phyloP scores from a whole-genome alignment of 305 asterid genomes.

The Fraxinus nigra region DNA sequence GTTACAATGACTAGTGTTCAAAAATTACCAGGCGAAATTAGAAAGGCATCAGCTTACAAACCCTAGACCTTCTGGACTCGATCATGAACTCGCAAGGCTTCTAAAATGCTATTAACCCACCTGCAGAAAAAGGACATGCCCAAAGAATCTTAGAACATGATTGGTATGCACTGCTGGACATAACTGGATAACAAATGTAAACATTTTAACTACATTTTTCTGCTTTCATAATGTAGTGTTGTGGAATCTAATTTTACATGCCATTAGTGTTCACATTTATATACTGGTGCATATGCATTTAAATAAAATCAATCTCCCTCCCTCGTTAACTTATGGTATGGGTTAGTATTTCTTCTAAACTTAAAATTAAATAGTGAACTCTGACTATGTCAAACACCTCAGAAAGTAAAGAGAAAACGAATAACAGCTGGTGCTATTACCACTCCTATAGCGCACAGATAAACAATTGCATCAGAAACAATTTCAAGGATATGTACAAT shows the following conservation, averaged over 20 bases:
- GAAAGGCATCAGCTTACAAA: background rate
- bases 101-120: slow-evolving; percentile 63
- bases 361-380: background rate
- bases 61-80: slow-evolving; percentile 40
- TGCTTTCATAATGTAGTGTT: background rate
- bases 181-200: background rate
- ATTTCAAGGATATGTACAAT: background rate
- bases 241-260: background rate
- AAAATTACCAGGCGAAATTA: slow-evolving; percentile 5
- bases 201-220: background rate
- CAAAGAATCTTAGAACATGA: background rate
- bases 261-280: background rate
- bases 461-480: background rate
- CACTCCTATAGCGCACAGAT: background rate
- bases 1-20: background rate
- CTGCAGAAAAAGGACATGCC: slow-evolving; percentile 31
- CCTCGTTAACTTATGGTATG: background rate
- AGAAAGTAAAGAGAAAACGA: background rate
- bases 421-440: background rate
- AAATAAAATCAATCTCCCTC: background rate
- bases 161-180: background rate
- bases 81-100: slow-evolving; percentile 49
- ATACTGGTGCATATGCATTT: background rate
- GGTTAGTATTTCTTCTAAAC: background rate
- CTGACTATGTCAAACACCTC: background rate